A percentile compares a stretch with the other conserved stretches of the same genome.
These are phyloP conservation scores for Flaveria linearis DNA, from an alignment of 129 eudicot genomes.

Conservation along the genomic window DNA sequence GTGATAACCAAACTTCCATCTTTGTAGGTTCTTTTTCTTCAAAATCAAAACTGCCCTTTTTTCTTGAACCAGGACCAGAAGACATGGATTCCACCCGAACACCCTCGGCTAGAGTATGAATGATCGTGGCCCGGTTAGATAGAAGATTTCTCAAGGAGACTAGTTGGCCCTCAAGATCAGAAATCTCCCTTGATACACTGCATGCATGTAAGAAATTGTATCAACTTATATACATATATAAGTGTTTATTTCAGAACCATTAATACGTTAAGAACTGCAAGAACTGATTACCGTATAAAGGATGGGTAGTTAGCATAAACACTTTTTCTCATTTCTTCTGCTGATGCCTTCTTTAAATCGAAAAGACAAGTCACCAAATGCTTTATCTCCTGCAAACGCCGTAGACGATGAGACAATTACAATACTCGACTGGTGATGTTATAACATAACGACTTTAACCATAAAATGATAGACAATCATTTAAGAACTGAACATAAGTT, in stretches of 20 bases:
- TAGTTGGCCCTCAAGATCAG: slow-evolving; percentile 94
- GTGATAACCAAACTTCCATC: slow-evolving; percentile 64
- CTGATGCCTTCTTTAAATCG: slow-evolving; percentile 85
- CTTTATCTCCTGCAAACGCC: slow-evolving; percentile 69
- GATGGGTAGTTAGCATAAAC: slow-evolving; percentile 94
- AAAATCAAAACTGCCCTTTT: slow-evolving; percentile 34
- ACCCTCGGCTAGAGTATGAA: slow-evolving; percentile 86
- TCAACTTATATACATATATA: background rate
- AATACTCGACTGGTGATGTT: background rate
- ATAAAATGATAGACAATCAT: too few species aligned
- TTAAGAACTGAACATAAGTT: too few species aligned
- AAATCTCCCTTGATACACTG: slow-evolving; percentile 89
- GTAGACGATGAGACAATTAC: background rate
- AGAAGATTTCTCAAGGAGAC: slow-evolving; percentile 72
- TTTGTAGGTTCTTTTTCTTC: slow-evolving; percentile 55
- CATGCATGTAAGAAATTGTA: slow-evolving; percentile 16
- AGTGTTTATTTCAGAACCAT: background rate
- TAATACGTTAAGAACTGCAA: too few species aligned
- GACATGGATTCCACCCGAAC: slow-evolving; percentile 50
- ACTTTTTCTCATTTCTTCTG: slow-evolving; percentile 99
- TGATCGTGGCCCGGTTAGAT: slow-evolving; percentile 56
- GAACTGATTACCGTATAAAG: slow-evolving; percentile 62
- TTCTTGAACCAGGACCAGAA: slow-evolving; percentile 40
- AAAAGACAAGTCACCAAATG: slow-evolving; percentile 56
- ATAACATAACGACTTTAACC: too few species aligned